A percentile compares a stretch with the other conserved stretches of the same genome.
phyloP scores from a whole-genome alignment of 192 early-diverging fungal genomes.

The Coemansia sp. region DNA sequence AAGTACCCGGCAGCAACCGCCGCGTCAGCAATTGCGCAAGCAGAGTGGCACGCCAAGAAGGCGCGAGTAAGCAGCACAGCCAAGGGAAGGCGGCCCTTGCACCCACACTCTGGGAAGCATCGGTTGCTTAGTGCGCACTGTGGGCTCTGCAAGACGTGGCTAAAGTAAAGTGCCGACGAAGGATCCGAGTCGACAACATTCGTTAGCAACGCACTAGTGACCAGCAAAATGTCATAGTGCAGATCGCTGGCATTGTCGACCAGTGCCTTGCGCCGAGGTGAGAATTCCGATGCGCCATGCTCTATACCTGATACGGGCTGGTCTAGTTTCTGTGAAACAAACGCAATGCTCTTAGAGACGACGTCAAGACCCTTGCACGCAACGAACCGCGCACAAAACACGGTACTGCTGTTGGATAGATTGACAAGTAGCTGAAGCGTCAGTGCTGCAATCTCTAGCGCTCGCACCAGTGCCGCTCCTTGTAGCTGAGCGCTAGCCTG shows the following conservation, averaged over 20 bases:
- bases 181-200: slow-evolving; percentile 51
- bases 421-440: slow-evolving; percentile 51
- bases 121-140: slow-evolving; percentile 21
- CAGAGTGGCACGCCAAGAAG: slow-evolving; percentile 33
- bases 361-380: slow-evolving; percentile 32
- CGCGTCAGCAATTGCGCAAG: slow-evolving; percentile 23
- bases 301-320: not conserved
- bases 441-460: slow-evolving; percentile 37
- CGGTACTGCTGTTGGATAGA: slow-evolving; percentile 46
- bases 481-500: slow-evolving; percentile 10
- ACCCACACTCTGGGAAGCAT: slow-evolving; percentile 43
- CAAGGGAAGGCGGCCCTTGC: slow-evolving; percentile 22
- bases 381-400: slow-evolving; percentile 42
- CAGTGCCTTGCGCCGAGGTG: slow-evolving; percentile 19
- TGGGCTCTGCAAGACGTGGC: slow-evolving; percentile 35
- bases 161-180: slow-evolving; percentile 35
- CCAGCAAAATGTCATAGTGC: slow-evolving; percentile 47
- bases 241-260: slow-evolving; percentile 28
- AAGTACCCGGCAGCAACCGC: slow-evolving; percentile 47
- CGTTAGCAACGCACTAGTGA: slow-evolving; percentile 43
- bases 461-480: slow-evolving; percentile 15
- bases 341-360: slow-evolving; percentile 42
- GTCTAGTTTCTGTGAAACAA: slow-evolving; percentile 31
- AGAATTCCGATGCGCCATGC: slow-evolving; percentile 6
- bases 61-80: slow-evolving; percentile 29